Base-by-base conservation (phyloP, 139 green algal species). In the Asterochloris erici region DNA sequence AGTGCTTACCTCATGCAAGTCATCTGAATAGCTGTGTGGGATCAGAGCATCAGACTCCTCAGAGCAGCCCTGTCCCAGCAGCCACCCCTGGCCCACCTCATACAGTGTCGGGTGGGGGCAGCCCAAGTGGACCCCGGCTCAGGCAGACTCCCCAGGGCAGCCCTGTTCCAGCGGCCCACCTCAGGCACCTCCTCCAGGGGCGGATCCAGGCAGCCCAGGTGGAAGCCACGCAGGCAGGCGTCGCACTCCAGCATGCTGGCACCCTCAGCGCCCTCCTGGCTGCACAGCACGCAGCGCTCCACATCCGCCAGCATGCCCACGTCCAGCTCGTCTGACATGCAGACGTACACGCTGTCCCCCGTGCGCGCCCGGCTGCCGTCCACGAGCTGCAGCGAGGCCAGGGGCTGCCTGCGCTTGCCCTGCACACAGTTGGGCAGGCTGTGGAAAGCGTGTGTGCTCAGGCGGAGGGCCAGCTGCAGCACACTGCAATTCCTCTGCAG, bases 241-340 rank as follows among this genome's bases (percentile, higher is more conserved):
- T 93, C 89, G 84, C 96, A 99, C 87, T 99, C 96, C 26, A 99
- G 81, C 87, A 98, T 93, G 63, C 79, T n/a, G 10, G 66, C 78
- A 14, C 85, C 71, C 63, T 86, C 63, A 17, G 74, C 63, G 11
- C 82, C 60, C 74, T n/a, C 27, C 73, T 26, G 68, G 11, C 68
- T 27, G 16, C 77, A 82, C 15, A 82, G 11, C 77, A 82, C 76
- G 68, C 82, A 81, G 26, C 61, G n/a, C 17, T 81, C 77, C 26
- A 24, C 63, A 21, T 81, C 77, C 29, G 76, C 26, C 29, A 80
- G 68, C 38, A 74, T 63, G 12, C 73, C 77, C 29, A 74, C 77
- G 61, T 81, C 63, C 68, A 73, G 61, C 11, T 73, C 62, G 9
- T 73, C 62, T 19, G 77, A 74, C 77, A 81, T 81, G 60, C 63